A percentile compares a stretch with the other conserved stretches of the same genome.
Conservation (phyloP, 108 stramenopile species). For the Cyclotella baltica region DNA sequence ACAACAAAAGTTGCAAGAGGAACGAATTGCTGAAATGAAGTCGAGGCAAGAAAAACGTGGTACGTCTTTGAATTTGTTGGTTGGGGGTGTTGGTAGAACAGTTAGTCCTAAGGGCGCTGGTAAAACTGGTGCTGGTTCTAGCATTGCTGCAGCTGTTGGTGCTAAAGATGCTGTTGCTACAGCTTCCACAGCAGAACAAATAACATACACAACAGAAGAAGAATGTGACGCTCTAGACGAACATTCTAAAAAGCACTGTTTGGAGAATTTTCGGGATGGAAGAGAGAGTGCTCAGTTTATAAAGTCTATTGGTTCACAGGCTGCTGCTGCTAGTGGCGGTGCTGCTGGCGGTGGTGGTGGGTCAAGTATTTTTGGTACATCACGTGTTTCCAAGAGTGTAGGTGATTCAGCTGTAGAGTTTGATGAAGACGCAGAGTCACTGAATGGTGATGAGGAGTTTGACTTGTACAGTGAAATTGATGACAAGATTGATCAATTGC, state of each 20-base stretch:
- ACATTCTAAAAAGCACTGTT: conserved; percentile 14
- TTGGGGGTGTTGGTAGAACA: neutral
- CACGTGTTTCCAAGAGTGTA: neutral
- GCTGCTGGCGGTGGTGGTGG: too few relatives aligned
- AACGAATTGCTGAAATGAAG: neutral
- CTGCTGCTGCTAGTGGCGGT: neutral
- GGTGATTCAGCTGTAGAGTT: conserved; percentile 7
- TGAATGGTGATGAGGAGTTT: neutral
- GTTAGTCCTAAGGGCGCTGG: neutral
- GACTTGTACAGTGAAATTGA: neutral
- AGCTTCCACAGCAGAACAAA: too few relatives aligned
- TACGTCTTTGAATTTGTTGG: neutral
- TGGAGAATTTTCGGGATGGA: conserved; percentile 44
- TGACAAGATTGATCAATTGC: neutral
- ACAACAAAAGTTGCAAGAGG: neutral
- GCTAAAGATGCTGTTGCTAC: too few relatives aligned
- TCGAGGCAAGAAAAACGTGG: neutral
- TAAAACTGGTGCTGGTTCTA: neutral
- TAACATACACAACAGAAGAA: too few relatives aligned
- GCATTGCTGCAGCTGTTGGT: too few relatives aligned
- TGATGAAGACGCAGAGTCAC: neutral
- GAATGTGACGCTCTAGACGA: conserved; percentile 7
- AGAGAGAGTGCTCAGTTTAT: conserved; percentile 36
- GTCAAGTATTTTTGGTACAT: too few relatives aligned
- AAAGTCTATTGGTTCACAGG: neutral